Evolutionary conservation across 2,329 filamentous ascomycete genomes (phyloP), one percentile per base, ranked within the genome.

Genomic region (Hypocrella siamensis): DNA sequence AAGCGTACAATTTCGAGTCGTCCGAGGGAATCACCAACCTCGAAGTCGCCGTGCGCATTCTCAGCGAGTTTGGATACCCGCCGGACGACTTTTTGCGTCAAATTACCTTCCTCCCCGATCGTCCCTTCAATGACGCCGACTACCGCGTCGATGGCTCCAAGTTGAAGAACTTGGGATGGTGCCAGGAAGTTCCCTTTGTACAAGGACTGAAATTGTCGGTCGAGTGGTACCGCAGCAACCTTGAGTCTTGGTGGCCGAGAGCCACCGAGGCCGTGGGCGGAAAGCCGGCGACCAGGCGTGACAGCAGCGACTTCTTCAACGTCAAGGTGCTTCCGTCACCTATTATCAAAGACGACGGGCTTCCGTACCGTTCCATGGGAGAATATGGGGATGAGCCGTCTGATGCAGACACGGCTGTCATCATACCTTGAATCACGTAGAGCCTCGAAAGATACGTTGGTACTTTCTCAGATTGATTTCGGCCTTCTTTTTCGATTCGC

Each of bases 1-100:
- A 85, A 45, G 71, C 81, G 37, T 90, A 90, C 62, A 90, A 90
- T 41, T 78, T 90, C 9, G 77, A 78, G 28, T 86, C 82, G 0
- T 67, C 69, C 37, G 78, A 85, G 48, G 80, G 86, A 49, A 68
- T 86, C 29, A 79, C 78, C 40, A 86, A 86, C 48, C 58, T 79
- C n/a, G 63, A 75, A 3, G 62, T 88, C 5, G 79, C 79, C 53
- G 55, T 58, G 36, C 69, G 66, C 49, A 60, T 86, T 14, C 61
- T 86, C 18, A 58, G 61, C 19, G 61, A 75, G 35, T 71, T 84
- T 47, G 63, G 62, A 36, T 54, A 60, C 14, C 58, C 56, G 4
- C 51, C 57, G 18, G 61, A 67, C 35, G 63, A 75, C 32, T 62
- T 77, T 34, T 59, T 64, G 35, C 65, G 65, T 43, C 79, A 74